Conservation (phyloP, 352 stramenopile species). For the Aphanomyces cochlioides region DNA sequence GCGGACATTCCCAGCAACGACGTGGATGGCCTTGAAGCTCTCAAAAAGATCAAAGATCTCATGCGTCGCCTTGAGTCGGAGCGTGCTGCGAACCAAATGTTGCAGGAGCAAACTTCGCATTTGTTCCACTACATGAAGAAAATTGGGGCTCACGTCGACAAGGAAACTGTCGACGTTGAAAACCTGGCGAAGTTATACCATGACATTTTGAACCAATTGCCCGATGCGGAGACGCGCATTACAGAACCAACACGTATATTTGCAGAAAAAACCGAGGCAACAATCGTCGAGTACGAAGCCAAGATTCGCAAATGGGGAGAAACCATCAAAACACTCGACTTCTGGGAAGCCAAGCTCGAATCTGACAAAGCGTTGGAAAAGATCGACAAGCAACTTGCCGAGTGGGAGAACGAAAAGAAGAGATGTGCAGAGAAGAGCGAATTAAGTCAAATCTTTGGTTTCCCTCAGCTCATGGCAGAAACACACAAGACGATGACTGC, state of each 20-base stretch:
- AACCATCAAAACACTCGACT: constrained; percentile 74
- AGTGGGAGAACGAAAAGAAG: constrained; percentile 87
- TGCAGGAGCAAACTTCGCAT: constrained; percentile 75
- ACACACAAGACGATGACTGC: constrained; percentile 82
- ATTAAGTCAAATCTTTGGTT: constrained; percentile 92
- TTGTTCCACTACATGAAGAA: constrained; percentile 80
- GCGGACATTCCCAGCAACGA: constrained; percentile 74
- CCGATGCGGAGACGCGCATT: constrained; percentile 64
- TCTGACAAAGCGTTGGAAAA: constrained; percentile 77
- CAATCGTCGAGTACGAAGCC: constrained; percentile 91
- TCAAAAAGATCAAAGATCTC: constrained; percentile 83
- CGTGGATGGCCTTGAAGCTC: constrained; percentile 65
- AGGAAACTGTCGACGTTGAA: constrained; percentile 76
- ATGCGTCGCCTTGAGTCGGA: constrained; percentile 73
- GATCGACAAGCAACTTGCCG: constrained; percentile 74
- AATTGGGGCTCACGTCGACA: constrained; percentile 73
- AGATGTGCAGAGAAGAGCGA: constrained; percentile 89
- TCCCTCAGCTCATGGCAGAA: constrained; percentile 91
- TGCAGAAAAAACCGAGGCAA: constrained; percentile 90
- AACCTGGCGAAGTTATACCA: constrained; percentile 79
- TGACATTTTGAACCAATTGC: constrained; percentile 77
- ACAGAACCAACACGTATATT: constrained; percentile 82
- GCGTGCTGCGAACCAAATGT: constrained; percentile 57
- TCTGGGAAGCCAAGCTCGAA: constrained; percentile 78
- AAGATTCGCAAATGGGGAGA: constrained; percentile 81